These are phyloP conservation scores for Melastoma candidum DNA, from an alignment of 441 rosid genomes.

Conservation along the genomic window DNA sequence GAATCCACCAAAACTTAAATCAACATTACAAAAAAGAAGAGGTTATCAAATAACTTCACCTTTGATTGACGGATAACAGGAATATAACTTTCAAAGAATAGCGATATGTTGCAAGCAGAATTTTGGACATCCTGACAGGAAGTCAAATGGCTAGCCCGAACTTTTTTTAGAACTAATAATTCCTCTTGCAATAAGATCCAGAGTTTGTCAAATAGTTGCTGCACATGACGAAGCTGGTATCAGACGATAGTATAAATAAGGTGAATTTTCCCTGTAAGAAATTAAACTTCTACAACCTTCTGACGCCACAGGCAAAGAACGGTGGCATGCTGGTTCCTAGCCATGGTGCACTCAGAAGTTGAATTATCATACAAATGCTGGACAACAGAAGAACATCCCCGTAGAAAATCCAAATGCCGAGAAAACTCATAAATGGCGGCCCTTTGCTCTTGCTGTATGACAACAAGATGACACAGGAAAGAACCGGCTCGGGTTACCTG, in stretches of 20 bases:
- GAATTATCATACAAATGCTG: constrained; percentile 28
- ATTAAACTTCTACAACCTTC: constrained; percentile 34
- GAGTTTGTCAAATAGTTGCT: constrained; percentile 74
- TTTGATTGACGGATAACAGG: constrained; percentile 52
- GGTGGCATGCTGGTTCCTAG: constrained; percentile 39
- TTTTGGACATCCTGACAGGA: constrained; percentile 51
- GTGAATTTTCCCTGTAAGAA: neutral
- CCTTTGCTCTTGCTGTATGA: constrained; percentile 72
- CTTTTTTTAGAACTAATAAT: constrained; percentile 48
- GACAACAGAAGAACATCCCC: constrained; percentile 32
- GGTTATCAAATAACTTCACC: constrained; percentile 36
- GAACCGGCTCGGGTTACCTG: constrained; percentile 69
- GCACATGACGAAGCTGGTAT: constrained; percentile 16
- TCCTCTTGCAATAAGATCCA: constrained; percentile 51
- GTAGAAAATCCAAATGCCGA: constrained; percentile 39
- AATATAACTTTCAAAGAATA: constrained; percentile 46
- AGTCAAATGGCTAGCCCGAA: constrained; percentile 44
- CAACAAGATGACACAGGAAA: constrained; percentile 77
- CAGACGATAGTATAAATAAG: constrained; percentile 4
- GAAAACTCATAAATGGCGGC: constrained; percentile 52
- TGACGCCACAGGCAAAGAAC: constrained; percentile 68
- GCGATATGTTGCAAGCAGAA: constrained; percentile 31
- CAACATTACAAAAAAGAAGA: constrained; percentile 8
- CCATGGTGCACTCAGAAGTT: constrained; percentile 31
- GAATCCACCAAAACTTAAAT: constrained; percentile 5